Conservation (phyloP, 2,329 filamentous ascomycete genomes). For the Pyrenophora graminea region DNA sequence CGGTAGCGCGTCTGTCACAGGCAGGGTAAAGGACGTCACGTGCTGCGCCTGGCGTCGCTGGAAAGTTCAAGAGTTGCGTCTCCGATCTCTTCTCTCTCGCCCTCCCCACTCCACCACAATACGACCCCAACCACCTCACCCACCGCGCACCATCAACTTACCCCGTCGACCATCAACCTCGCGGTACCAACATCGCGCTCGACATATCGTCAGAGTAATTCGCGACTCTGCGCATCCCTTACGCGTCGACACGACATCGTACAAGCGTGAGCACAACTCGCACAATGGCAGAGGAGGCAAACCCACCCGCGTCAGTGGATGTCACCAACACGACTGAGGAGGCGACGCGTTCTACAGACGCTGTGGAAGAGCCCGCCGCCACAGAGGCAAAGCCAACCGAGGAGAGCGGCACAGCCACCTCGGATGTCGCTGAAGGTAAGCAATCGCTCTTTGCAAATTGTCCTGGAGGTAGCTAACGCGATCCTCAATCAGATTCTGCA, state of each 20-base stretch:
- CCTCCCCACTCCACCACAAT: slow-evolving; percentile 36
- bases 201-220: slow-evolving; percentile 33
- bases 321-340: slow-evolving; percentile 35
- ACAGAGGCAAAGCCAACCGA: slow-evolving; percentile 37
- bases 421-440: slow-evolving; percentile 39
- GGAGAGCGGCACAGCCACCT: slow-evolving; percentile 34
- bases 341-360: slow-evolving; percentile 37
- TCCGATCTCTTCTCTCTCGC: slow-evolving; percentile 28
- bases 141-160: slow-evolving; percentile 45
- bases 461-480: slow-evolving; percentile 24
- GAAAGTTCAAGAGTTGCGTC: slow-evolving; percentile 27
- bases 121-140: slow-evolving; percentile 38
- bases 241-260: slow-evolving; percentile 44
- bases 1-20: slow-evolving; percentile 17
- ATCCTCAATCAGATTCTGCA: slow-evolving; percentile 22
- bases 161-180: slow-evolving; percentile 38
- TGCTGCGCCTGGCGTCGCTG: slow-evolving; percentile 20
- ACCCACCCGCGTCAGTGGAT: slow-evolving; percentile 32
- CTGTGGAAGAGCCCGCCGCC: slow-evolving; percentile 31
- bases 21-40: slow-evolving; percentile 24
- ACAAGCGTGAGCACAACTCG: slow-evolving; percentile 37
- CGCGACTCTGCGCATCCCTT: slow-evolving; percentile 34
- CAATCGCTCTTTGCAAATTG: slow-evolving; percentile 3
- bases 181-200: slow-evolving; percentile 31
- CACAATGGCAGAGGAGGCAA: slow-evolving; percentile 46